Evolutionary conservation across 129 eudicot species (phyloP).

Genomic region (Flaveria trinervia): DNA sequence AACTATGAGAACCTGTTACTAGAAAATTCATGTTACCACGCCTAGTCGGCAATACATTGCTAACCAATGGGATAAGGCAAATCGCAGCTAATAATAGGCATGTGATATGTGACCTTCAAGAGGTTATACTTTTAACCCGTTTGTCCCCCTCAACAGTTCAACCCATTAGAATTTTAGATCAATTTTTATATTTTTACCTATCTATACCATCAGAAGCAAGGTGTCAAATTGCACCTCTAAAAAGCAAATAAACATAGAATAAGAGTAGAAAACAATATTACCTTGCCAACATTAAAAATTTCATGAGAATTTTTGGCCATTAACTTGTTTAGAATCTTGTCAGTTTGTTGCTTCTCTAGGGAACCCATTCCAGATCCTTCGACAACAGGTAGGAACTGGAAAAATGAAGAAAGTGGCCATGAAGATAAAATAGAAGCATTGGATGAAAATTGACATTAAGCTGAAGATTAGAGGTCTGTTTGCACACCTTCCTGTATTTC

Average conservation of each 20-base stretch:
- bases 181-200: not conserved
- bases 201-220: not conserved
- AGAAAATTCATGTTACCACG: no score
- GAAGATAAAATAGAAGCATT: conserved; percentile 6
- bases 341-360: conserved; percentile 78
- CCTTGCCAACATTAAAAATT: conserved; percentile 78
- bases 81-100: no score
- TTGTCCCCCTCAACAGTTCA: not conserved
- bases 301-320: conserved; percentile 75
- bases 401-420: not conserved
- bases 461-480: not conserved
- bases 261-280: conserved; percentile 18
- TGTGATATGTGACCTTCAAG: no score
- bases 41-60: no score
- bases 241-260: not conserved
- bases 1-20: no score
- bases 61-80: no score
- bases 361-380: conserved; percentile 94
- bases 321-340: conserved; percentile 78
- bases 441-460: not conserved
- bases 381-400: conserved; percentile 80
- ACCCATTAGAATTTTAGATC: not conserved
- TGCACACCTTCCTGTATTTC: conserved; percentile 83
- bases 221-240: not conserved
- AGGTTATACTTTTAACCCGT: not conserved